These are phyloP conservation scores for Lachancea dasiensis DNA, from an alignment of 805 yeast species.

Conservation along the genomic window DNA sequence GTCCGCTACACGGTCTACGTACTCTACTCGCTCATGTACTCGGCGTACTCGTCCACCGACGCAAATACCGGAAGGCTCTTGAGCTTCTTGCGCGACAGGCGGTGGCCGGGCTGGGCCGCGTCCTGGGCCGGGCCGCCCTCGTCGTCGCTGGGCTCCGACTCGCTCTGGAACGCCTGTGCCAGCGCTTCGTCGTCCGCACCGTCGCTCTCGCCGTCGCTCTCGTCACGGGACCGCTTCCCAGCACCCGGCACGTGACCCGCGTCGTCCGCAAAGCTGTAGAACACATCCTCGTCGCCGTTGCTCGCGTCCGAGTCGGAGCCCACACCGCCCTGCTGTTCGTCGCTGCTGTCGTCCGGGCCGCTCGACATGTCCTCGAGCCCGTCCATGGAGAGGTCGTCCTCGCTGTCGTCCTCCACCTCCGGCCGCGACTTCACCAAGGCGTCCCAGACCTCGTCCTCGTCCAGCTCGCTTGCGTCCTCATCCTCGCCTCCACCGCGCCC, in stretches of 20 bases:
- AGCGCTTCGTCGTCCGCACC: conserved; percentile 24
- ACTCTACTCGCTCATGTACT: conserved; percentile 39
- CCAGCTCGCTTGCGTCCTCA: conserved; percentile 42
- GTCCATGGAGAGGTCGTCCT: conserved; percentile 33
- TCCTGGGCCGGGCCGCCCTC: conserved; percentile 20
- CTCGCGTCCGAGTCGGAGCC: conserved; percentile 34
- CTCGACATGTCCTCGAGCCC: conserved; percentile 20
- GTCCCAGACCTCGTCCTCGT: conserved; percentile 73
- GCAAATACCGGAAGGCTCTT: conserved; percentile 80
- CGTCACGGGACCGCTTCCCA: conserved; percentile 22
- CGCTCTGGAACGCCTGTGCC: conserved; percentile 17
- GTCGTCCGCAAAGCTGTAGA: conserved; percentile 25
- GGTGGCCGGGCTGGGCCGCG: conserved; percentile 13
- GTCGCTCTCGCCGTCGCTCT: conserved; percentile 34
- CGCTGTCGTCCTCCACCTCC: conserved; percentile 54
- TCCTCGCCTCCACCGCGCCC: conserved; percentile 31
- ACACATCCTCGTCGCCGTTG: conserved; percentile 32
- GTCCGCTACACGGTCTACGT: too few relatives aligned
- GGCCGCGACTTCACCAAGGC: conserved; percentile 74
- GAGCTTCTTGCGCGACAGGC: conserved; percentile 18
- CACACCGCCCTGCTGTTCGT: conserved; percentile 29
- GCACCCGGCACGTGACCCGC: conserved; percentile 28
- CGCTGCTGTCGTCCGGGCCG: conserved; percentile 24
- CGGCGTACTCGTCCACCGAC: conserved; percentile 78
- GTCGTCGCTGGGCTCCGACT: conserved; percentile 7